Conservation (phyloP, 1,284 basidiomycete genomes). For the Microbotryum saponariae region DNA sequence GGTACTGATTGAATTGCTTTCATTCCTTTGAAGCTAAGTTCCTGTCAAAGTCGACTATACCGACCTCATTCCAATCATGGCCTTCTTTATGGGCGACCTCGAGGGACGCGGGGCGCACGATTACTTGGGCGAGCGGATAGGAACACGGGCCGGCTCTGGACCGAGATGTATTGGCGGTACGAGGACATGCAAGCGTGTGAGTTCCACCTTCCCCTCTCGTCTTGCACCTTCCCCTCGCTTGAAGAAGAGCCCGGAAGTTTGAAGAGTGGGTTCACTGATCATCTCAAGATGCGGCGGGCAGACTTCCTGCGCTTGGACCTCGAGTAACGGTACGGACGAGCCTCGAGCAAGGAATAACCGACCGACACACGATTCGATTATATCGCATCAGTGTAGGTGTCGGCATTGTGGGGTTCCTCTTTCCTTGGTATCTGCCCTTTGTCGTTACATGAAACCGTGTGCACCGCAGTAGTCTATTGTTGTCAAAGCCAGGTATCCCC, state of each 20-base stretch:
- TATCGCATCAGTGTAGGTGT: no score
- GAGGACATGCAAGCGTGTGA: slow-evolving; percentile 19
- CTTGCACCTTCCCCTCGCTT: background rate
- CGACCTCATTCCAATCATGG: slow-evolving; percentile 48
- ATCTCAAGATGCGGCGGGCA: no score
- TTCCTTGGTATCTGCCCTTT: no score
- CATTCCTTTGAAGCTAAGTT: slow-evolving; percentile 26
- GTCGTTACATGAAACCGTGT: no score
- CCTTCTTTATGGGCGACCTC: slow-evolving; percentile 51
- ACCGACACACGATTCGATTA: no score
- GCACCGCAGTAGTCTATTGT: no score
- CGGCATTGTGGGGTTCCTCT: no score
- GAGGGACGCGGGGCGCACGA: slow-evolving; percentile 28
- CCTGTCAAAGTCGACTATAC: slow-evolving; percentile 45
- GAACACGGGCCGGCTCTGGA: slow-evolving; percentile 32
- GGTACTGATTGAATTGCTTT: no score
- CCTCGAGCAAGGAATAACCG: background rate
- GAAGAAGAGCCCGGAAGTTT: no score
- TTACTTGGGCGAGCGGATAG: slow-evolving; percentile 29
- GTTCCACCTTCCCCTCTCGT: background rate
- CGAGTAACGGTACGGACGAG: background rate
- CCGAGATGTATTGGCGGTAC: slow-evolving; percentile 21
- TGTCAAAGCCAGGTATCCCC: no score
- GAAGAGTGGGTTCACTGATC: no score
- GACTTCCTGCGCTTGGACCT: background rate